phyloP scores from a whole-genome alignment of 495 filamentous ascomycete genomes.

The Penicillium simplicissimum region DNA sequence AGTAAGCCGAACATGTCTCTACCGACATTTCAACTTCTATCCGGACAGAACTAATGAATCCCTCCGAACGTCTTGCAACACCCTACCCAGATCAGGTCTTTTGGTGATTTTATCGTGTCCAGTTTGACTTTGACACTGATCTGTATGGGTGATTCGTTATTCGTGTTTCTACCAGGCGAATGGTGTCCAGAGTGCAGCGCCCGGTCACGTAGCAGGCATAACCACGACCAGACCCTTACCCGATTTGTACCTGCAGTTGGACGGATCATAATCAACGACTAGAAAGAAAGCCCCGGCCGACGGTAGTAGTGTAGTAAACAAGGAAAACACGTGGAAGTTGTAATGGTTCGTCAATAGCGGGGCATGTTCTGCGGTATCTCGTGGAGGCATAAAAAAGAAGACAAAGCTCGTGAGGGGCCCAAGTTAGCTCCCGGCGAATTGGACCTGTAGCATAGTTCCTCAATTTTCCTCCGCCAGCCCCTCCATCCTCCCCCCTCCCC shows the following conservation, averaged over 20 bases:
- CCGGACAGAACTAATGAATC: neutral
- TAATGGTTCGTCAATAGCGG: slow-evolving; percentile 35
- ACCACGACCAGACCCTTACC: neutral
- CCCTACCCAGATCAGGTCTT: neutral
- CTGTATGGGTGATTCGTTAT: neutral
- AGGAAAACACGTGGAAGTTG: slow-evolving; percentile 16
- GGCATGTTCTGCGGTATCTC: slow-evolving; percentile 39
- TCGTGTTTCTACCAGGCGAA: neutral
- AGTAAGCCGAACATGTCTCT: slow-evolving; percentile 15
- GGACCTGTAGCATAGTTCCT: slow-evolving; percentile 13
- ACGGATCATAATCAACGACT: slow-evolving; percentile 1
- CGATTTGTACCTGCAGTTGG: neutral
- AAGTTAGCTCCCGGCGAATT: slow-evolving; percentile 21
- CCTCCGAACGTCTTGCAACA: neutral
- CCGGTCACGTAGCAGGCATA: neutral
- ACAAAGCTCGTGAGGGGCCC: slow-evolving; percentile 28
- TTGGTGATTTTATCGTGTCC: neutral
- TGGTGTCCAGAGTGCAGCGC: neutral
- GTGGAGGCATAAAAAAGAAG: slow-evolving; percentile 33
- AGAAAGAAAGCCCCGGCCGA: neutral
- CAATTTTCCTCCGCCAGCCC: neutral
- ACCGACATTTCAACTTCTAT: slow-evolving; percentile 8
- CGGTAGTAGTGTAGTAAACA: neutral
- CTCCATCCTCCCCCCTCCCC: slow-evolving; percentile 14
- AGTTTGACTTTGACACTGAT: neutral